Conservation (phyloP, 352 stramenopile species). For the Phytophthora uliginosa region DNA sequence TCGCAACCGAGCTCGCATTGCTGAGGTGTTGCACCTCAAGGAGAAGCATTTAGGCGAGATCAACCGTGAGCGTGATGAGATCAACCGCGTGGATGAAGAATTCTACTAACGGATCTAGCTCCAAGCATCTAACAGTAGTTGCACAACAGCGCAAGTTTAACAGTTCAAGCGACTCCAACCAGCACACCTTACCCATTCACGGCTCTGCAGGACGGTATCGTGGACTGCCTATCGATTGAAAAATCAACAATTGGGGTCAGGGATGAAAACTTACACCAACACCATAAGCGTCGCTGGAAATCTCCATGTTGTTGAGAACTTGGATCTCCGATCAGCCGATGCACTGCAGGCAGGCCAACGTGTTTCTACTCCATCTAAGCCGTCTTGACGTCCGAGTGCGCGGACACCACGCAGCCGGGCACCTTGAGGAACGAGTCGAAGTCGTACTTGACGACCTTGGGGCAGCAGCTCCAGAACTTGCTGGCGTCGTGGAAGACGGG, state of each 20-base stretch:
- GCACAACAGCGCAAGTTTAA: not conserved
- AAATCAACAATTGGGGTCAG: too few species aligned
- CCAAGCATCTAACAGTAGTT: not conserved
- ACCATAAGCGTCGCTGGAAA: slow-evolving; percentile 23
- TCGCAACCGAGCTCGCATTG: slow-evolving; percentile 77
- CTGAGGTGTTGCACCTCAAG: slow-evolving; percentile 81
- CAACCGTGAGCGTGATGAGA: slow-evolving; percentile 71
- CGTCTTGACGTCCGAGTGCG: slow-evolving; percentile 83
- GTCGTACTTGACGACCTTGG: slow-evolving; percentile 95
- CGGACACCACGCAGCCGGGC: slow-evolving; percentile 84
- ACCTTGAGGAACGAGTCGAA: slow-evolving; percentile 96
- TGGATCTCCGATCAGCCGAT: slow-evolving; percentile 15
- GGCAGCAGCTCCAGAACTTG: slow-evolving; percentile 96
- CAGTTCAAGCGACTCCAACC: not conserved
- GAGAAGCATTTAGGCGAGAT: slow-evolving; percentile 79
- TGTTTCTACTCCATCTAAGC: slow-evolving; percentile 35
- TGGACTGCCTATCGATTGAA: too few species aligned
- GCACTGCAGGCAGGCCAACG: not conserved
- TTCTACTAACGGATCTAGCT: slow-evolving; percentile 54
- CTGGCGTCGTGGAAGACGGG: slow-evolving; percentile 95
- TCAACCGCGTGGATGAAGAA: slow-evolving; percentile 82
- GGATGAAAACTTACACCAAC: not conserved
- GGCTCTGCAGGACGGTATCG: not conserved
- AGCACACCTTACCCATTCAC: not conserved
- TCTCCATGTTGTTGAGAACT: slow-evolving; percentile 21